Base-by-base conservation (phyloP, 345 rosid genomes). In the Rhodamnia argentea region DNA sequence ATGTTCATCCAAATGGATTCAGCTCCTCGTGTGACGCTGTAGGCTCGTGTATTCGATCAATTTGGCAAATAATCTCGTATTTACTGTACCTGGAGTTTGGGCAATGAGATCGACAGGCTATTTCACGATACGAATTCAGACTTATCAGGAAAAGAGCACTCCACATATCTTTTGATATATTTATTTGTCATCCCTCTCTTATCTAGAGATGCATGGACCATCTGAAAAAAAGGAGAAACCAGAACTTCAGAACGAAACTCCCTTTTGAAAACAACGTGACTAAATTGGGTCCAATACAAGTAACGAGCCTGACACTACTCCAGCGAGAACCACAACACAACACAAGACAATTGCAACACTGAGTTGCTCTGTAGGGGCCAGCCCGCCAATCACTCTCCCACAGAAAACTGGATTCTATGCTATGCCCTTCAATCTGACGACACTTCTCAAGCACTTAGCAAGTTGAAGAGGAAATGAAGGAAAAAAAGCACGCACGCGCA, bases 281-380 rank as follows among this genome's bases (percentile, higher is more conserved):
- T 18, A 70, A 29, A 62, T 54, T 83, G 75, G 74, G 62, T 58
- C 85, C 75, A 37, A 37, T 70, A 10, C 47, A 70, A 32, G 40
- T 62, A 18, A 15, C 42, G 29, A 32, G 47, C 37, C 42, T 70
- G 47, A 70, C 81, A 16, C 81, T 37, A 70, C 26, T 70, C 37
- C 47, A 70, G 47, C 6, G 20, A 70, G 81, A 70, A 70, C 47
- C 47, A 37, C 24, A 29, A 29, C 47, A 37, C 24, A 29, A 29
- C 85, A 88, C 60, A 32, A 85, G 83, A 52, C 84, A 78, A 82
- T 57, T 60, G 88, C 89, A 90, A 9, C 56, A 55, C 60, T 10
- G 84, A 18, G 83, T 83, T 85, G 52, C 51, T 52, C 55, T 82
- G 95, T 92, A 93, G 94, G 98, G 96, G 93, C 92, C 92, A 88